These are phyloP conservation scores for Bonia amplexicaulis DNA, from an alignment of 176 grass and related monocot species.

Conservation along the genomic window DNA sequence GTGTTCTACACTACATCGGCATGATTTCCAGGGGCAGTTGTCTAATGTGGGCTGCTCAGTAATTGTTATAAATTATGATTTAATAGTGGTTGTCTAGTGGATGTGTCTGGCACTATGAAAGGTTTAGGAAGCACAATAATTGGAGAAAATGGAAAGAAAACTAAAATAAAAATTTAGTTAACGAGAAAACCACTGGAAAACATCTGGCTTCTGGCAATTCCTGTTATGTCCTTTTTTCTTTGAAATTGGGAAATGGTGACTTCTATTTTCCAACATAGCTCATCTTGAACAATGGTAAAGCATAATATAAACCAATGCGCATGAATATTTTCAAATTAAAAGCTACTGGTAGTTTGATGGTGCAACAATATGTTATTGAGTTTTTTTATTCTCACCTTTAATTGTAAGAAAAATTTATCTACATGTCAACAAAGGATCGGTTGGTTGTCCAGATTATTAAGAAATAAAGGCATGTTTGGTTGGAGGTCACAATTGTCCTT, in stretches of 20 bases:
- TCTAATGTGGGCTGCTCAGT: neutral
- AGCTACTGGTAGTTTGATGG: no score
- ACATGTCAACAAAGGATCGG: neutral
- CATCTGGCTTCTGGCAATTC: neutral
- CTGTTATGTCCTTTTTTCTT: neutral
- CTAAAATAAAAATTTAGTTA: neutral
- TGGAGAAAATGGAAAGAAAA: neutral
- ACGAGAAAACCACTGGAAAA: neutral
- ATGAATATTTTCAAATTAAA: neutral
- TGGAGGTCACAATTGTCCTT: neutral
- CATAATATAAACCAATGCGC: neutral
- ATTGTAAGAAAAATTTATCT: neutral
- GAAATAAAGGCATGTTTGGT: neutral
- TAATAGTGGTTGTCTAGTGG: neutral
- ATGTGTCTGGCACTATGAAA: neutral
- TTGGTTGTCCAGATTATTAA: neutral
- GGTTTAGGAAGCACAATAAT: neutral
- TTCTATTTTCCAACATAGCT: neutral
- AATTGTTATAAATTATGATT: neutral
- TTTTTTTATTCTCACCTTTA: neutral
- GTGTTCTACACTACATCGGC: neutral
- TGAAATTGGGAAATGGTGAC: neutral
- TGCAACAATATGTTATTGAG: neutral
- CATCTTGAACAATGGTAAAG: neutral
- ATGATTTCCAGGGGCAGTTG: neutral